Evolutionary conservation across 1,284 basidiomycete genomes (phyloP), one percentile per base, ranked within the genome.

Genomic region (Tilletia indica): DNA sequence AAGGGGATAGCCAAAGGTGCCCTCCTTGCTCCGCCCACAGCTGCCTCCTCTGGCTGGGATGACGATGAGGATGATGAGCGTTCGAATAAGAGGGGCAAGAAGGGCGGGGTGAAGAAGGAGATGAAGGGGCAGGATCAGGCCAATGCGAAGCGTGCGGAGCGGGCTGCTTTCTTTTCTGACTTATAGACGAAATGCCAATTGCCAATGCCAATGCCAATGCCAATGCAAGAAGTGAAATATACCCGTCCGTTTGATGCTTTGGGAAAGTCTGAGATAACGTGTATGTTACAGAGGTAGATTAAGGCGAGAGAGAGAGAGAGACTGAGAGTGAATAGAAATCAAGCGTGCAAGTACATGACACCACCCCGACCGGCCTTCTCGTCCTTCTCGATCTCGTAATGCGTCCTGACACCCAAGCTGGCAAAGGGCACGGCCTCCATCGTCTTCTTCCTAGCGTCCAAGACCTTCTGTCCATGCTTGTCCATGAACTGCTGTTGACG

Each of bases 381-480:
- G 69, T 80, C 79, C 5, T 73, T 67, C 19, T 76, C 71, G 0
- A 79, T 21, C 68, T 80, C 79, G 72, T 73, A 77, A 2, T 75
- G 71, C 6, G 79, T 79, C 36, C 79, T 66, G n/a, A 80, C 75
- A 5, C 79, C 79, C 1, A 78, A 77, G 36, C 70, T 74, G 14
- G 77, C 77, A 71, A 79, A 80, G 25, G 79, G 79, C 3, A 80
- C 74, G 47, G 73, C 74, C 68, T 70, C 58, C 48, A 68, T 38
- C 2, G 42, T 34, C 36, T 42, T 38, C 36, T 34, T 11, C 51
- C 72, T 78, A 1, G 77, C 77, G 61, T 72, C 61, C 25, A 76
- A 71, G 6, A 77, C 68, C 69, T 73, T 73, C n/a, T 68, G 25
- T 34, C 75, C 66, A 38, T 75, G 75, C 73, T 74, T 73, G 31